Conservation (phyloP, 345 rosid genomes). For the Erysimum cheiranthoides region DNA sequence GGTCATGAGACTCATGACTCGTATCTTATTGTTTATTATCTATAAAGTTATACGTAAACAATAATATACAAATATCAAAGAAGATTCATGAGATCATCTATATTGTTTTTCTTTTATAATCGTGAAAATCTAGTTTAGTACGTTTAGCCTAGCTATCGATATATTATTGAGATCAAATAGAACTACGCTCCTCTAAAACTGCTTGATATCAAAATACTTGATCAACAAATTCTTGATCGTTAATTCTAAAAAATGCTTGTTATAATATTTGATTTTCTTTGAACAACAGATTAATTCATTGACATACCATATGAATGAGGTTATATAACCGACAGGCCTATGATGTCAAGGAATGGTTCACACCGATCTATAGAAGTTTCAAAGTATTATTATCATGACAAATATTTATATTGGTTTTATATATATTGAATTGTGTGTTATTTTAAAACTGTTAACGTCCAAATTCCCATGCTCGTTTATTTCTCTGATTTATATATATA, state of each 20-base stretch:
- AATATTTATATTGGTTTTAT: background rate
- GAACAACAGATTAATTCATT: background rate
- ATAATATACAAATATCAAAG: constrained; percentile 41
- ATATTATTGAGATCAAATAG: background rate
- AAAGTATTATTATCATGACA: background rate
- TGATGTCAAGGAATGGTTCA: constrained; percentile 29
- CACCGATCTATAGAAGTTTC: constrained; percentile 21
- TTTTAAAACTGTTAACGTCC: constrained; percentile 21
- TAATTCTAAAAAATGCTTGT: background rate
- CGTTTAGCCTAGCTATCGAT: background rate
- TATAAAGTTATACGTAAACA: constrained; percentile 36
- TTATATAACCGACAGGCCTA: constrained; percentile 27
- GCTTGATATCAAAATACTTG: background rate
- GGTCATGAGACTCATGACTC: constrained; percentile 42
- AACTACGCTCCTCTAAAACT: constrained; percentile 1
- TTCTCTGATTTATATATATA: constrained; percentile 7
- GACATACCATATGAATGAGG: background rate
- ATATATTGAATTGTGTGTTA: constrained; percentile 5
- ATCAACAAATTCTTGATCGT: background rate
- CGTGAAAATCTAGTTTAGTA: constrained; percentile 30
- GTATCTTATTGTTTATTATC: constrained; percentile 43
- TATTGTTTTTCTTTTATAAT: background rate
- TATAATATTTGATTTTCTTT: background rate
- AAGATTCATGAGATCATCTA: constrained; percentile 44
- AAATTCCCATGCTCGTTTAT: constrained; percentile 39